Evolutionary conservation across 345 rosid genomes (phyloP), one percentile per base, ranked within the genome.

Genomic region (Abelmoschus esculentus): DNA sequence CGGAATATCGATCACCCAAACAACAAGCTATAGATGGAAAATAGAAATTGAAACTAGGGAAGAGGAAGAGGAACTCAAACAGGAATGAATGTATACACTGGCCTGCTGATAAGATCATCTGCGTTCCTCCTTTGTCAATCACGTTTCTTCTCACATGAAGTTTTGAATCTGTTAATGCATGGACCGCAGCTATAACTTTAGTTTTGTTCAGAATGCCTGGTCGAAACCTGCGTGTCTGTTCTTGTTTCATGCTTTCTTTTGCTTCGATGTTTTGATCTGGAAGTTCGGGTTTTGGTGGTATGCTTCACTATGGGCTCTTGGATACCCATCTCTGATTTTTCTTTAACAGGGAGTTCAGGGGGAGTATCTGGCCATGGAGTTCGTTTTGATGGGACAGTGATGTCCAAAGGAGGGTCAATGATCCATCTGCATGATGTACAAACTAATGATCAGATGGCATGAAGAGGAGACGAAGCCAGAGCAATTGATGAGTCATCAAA

Each of bases 291-390:
- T 77, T 84, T 95, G 61, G 83, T 58, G 7, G 85, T 19, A 67
- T 46, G 99, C 86, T 88, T 88, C 70, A 70, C 76, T 10, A 66
- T 54, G 26, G 82, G 84, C 65, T 86, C 93, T 73, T 79, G 81
- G 46, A 79, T 58, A 40, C 60, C 72, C 54, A 57, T 63, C 54
- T 67, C 75, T 57, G 65, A 46, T 50, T 86, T 87, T 71, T 76
- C 83, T 32, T 49, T 76, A 0, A 83, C 74, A 5, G 90, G 90
- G 74, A 89, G 92, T 83, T 95, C 97, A 8, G 96, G 96, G 38
- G 97, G 96, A 67, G 87, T 76, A 73, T 95, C 97, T 13, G 97
- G 99, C 99, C 99, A 95, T 32, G 96, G 97, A 10, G 97, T 86
- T 17, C 82, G 90, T 77, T 90, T 95, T 2, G 99, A 83, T 29